Evolutionary conservation across 1,139 yeast genomes (phyloP), one percentile per base, ranked within the genome.

Genomic region (Taphrina confusa): DNA sequence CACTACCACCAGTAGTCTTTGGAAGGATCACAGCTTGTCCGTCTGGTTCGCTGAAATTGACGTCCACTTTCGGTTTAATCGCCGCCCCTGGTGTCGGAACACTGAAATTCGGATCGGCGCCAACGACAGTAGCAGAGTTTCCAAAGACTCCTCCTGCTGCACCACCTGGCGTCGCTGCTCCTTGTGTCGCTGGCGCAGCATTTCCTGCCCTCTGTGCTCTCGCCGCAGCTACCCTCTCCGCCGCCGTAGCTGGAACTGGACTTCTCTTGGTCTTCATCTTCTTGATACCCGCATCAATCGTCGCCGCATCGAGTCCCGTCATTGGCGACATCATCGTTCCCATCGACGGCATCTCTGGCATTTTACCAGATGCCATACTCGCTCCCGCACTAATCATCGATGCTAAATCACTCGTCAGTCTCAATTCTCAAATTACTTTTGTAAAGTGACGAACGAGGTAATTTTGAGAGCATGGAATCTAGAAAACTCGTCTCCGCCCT

Each of bases 21-120:
- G 50, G 50, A 22, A 30, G 27, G 25, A 45, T 45, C 37, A 37
- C 37, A 5, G 50, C 50, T 16, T 27, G 25, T 1, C 50, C 50
- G 3, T 45, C 50, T 9, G 50, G 50, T 14, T 45, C 50, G 16
- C 31, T 22, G 37, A 45, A 45, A 1, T 22, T 14, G 11, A 25
- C 34, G 30, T 45, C 37, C 2, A 30, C 50, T 18, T 45, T 45
- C 2, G 50, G 50, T 16, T 16, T 45, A 9, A 45, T 25, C n/a
- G 50, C 25, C 4, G 50, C 37, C 18, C 50, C 50, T 28, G 50
- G 37, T 16, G 50, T 30, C 11, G 50, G 50, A 45, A 16, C 20
- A 8, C 50, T 45, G 37, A 45, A 45, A 11, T 27, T 45, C 25
- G 50, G 37, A 45, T 30, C 50, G 11, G 25, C 31, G 14, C 44